Conservation (phyloP, 116 monocot genomes). For the Papilionanthe hybrid region DNA sequence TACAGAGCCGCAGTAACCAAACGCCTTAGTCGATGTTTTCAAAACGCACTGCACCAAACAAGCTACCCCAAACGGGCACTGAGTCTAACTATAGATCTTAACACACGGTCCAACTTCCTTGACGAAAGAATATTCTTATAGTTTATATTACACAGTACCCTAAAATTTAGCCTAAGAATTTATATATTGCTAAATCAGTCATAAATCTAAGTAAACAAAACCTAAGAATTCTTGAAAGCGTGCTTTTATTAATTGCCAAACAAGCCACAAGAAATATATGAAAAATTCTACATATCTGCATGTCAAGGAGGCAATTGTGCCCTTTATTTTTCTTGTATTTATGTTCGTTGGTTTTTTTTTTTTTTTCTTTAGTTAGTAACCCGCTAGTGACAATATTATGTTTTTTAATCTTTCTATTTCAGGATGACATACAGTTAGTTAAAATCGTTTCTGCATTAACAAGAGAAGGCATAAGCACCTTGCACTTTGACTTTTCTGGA, state of each 20-base stretch:
- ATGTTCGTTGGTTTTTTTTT: neutral
- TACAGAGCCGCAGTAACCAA: too few species aligned
- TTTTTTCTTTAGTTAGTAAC: neutral
- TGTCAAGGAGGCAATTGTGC: neutral
- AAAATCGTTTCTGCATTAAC: slow-evolving; percentile 40
- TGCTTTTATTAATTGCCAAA: neutral
- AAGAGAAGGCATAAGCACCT: slow-evolving; percentile 41
- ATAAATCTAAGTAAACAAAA: too few species aligned
- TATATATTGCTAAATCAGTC: too few species aligned
- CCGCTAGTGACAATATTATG: slow-evolving; percentile 1
- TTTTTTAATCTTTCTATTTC: slow-evolving; percentile 12
- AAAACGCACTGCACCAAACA: too few species aligned
- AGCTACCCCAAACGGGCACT: too few species aligned
- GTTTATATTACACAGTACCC: neutral
- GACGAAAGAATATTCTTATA: neutral
- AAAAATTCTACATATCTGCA: neutral
- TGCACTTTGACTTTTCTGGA: slow-evolving; percentile 75
- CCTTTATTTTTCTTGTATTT: neutral
- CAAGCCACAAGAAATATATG: neutral
- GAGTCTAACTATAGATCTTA: neutral
- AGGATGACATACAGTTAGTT: slow-evolving; percentile 52
- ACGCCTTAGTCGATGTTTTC: too few species aligned
- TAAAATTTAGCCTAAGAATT: neutral
- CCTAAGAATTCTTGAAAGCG: too few species aligned
- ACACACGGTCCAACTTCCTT: neutral